Percentiles rank a stretch among this genome's conserved stretches.
Conservation (phyloP, 345 rosid species). For the Ricinus communis region DNA sequence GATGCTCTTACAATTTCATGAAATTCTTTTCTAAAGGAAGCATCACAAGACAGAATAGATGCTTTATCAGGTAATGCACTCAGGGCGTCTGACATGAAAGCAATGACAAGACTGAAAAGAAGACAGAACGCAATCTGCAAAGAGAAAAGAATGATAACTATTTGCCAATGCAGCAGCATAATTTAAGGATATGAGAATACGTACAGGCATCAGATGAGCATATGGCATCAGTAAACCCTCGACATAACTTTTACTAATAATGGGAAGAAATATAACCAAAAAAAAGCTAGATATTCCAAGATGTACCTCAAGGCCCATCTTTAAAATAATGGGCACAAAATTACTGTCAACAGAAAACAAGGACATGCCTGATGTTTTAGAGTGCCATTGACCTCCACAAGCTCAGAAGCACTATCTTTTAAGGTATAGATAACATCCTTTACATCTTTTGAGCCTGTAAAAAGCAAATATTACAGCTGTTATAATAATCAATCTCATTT, state of each 20-base stretch:
- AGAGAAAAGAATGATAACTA: slow-evolving; percentile 9
- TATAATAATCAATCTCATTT: neutral
- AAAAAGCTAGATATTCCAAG: neutral
- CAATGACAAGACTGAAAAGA: slow-evolving; percentile 73
- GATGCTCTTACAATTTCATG: slow-evolving; percentile 74
- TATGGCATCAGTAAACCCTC: neutral
- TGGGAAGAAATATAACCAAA: neutral
- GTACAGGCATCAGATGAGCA: neutral
- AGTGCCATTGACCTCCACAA: slow-evolving; percentile 48
- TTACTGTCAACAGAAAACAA: slow-evolving; percentile 15
- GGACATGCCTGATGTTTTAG: slow-evolving; percentile 69
- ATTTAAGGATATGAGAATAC: neutral
- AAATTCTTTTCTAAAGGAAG: slow-evolving; percentile 77
- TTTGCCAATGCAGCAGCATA: neutral
- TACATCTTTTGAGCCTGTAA: slow-evolving; percentile 70
- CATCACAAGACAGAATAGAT: slow-evolving; percentile 71
- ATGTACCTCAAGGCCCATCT: neutral
- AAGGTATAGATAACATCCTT: slow-evolving; percentile 66
- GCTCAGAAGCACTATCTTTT: slow-evolving; percentile 67
- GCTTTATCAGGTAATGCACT: slow-evolving; percentile 75
- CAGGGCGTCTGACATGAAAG: slow-evolving; percentile 88
- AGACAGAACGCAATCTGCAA: slow-evolving; percentile 83
- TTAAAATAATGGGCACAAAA: slow-evolving; percentile 22
- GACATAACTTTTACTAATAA: neutral
- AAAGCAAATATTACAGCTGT: slow-evolving; percentile 21